These are phyloP conservation scores for Byssothecium circinans DNA, from an alignment of 2,329 filamentous ascomycete species.

Conservation along the genomic window DNA sequence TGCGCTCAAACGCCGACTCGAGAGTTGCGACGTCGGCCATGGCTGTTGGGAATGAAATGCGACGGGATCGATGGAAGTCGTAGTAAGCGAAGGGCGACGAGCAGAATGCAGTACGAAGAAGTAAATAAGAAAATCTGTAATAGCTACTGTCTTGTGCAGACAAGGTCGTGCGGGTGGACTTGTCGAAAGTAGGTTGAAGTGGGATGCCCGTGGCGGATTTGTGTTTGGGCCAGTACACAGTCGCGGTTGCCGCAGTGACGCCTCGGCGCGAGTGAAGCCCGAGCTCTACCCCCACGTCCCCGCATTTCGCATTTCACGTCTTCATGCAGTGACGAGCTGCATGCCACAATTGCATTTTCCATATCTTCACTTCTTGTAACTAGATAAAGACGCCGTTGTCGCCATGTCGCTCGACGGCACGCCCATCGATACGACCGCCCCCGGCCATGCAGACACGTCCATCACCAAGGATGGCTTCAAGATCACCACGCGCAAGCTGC, in stretches of 20 bases:
- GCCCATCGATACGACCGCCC: conserved; percentile 36
- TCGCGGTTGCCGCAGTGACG: conserved; percentile 16
- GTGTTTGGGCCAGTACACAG: conserved; percentile 16
- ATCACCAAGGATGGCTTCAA: conserved; percentile 59
- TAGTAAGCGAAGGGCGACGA: conserved; percentile 12
- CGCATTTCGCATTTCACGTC: neutral
- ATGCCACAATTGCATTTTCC: conserved; percentile 6
- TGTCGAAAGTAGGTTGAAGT: conserved; percentile 6
- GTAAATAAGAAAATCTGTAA: conserved; percentile 9
- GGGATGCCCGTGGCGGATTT: conserved; percentile 1
- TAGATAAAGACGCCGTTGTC: conserved; percentile 25
- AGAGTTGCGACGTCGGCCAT: conserved; percentile 73
- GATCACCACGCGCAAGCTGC: conserved; percentile 83
- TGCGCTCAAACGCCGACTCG: conserved; percentile 85
- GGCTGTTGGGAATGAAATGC: conserved; percentile 7
- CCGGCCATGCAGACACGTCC: conserved; percentile 38
- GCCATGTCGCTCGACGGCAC: conserved; percentile 37
- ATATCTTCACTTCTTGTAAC: neutral
- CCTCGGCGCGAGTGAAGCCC: conserved; percentile 5
- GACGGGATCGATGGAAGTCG: conserved; percentile 1
- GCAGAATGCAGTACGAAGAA: conserved; percentile 3
- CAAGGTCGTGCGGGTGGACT: conserved; percentile 5
- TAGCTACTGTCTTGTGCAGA: conserved; percentile 11
- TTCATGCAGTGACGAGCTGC: neutral
- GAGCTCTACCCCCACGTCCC: conserved; percentile 13